Evolutionary conservation across 768 basidiomycete species (phyloP).

Genomic region (Sarcodon sp.): DNA sequence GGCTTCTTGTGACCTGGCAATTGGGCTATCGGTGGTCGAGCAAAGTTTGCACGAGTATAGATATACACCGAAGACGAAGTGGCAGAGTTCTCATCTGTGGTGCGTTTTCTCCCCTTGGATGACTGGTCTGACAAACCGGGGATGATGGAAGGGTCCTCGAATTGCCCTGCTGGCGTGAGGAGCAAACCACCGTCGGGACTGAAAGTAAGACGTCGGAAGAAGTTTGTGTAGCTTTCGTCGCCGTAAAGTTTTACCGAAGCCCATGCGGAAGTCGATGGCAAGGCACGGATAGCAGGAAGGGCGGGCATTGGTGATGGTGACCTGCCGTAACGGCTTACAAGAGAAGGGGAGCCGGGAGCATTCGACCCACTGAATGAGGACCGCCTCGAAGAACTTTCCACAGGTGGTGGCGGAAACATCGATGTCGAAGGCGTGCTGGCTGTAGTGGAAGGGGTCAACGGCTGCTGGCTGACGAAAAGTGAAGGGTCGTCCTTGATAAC

Average conservation of each 20-base stretch:
- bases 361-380: conserved; percentile 71
- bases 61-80: conserved; percentile 71
- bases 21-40: conserved; percentile 85
- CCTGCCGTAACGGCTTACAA: conserved; percentile 54
- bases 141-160: conserved; percentile 75
- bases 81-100: conserved; percentile 28
- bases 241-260: conserved; percentile 77
- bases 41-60: conserved; percentile 91
- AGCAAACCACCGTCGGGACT: conserved; percentile 91
- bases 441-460: conserved; percentile 22
- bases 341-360: conserved; percentile 58
- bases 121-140: conserved; percentile 21
- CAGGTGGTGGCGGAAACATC: conserved; percentile 50
- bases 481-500: conserved; percentile 33
- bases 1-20: conserved; percentile 95
- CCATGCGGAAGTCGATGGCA: conserved; percentile 43
- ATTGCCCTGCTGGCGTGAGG: conserved; percentile 93
- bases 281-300: conserved; percentile 80
- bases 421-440: conserved; percentile 49
- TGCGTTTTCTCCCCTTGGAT: conserved; percentile 41
- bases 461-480: conserved; percentile 14
- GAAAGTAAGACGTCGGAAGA: conserved; percentile 89
- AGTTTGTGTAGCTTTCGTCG: conserved; percentile 90
- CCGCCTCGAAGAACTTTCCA: conserved; percentile 53
- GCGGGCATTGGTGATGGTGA: conserved; percentile 88